Percentiles rank a stretch among this genome's conserved stretches.
Conservation (phyloP, 148 eudicot species). For the Rhododendron henanense region DNA sequence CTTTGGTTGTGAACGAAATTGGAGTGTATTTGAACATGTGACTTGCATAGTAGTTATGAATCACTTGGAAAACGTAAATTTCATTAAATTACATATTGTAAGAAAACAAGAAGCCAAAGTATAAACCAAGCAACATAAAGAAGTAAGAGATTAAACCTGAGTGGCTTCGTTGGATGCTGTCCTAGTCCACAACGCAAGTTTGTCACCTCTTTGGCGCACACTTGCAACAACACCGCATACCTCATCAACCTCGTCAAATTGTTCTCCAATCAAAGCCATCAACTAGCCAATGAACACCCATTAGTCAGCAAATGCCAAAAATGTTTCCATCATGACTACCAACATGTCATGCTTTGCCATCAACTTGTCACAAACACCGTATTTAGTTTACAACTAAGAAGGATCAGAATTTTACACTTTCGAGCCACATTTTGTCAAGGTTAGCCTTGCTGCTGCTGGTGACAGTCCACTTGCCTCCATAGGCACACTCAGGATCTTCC, state of each 20-base stretch:
- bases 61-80: neutral
- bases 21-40: neutral
- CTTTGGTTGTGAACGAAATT: neutral
- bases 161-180: conserved; percentile 85
- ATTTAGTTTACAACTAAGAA: neutral
- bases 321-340: neutral
- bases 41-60: neutral
- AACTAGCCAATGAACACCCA: conserved; percentile 36
- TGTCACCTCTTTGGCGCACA: conserved; percentile 80
- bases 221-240: conserved; percentile 97
- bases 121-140: neutral
- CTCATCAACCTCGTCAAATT: conserved; percentile 87
- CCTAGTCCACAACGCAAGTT: conserved; percentile 85
- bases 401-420: conserved; percentile 53
- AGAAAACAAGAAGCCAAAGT: neutral
- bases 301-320: neutral
- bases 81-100: neutral
- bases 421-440: conserved; percentile 91
- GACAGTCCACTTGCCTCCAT: conserved; percentile 96
- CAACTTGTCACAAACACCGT: neutral
- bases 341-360: neutral
- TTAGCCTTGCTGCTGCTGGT: conserved; percentile 48
- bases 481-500: conserved; percentile 99
- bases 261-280: conserved; percentile 96
- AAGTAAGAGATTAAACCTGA: conserved; percentile 50